A percentile compares a stretch with the other conserved stretches of the same genome.
Conservation (phyloP, 306 rosid genomes). For the Fagus sylvatica region DNA sequence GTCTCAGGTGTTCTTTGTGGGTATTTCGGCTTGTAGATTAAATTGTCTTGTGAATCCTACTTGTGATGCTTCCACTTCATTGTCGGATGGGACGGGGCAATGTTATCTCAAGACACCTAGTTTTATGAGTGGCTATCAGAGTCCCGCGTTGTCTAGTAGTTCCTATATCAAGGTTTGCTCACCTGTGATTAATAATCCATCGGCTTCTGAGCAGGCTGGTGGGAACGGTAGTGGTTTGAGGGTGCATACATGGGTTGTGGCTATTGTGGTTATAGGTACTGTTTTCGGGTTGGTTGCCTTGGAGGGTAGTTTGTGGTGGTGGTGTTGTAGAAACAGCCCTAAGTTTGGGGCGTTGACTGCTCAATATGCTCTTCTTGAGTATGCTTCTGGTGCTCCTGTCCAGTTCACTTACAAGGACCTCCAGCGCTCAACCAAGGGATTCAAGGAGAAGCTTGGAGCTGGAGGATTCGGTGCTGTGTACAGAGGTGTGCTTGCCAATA, state of each 20-base stretch:
- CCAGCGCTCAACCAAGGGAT: slow-evolving; percentile 54
- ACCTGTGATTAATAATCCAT: slow-evolving; percentile 32
- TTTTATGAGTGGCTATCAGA: slow-evolving; percentile 42
- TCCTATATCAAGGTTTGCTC: slow-evolving; percentile 51
- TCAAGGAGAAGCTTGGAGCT: slow-evolving; percentile 49
- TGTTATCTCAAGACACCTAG: slow-evolving; percentile 37
- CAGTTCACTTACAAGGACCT: slow-evolving; percentile 84
- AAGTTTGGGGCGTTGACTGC: slow-evolving; percentile 62
- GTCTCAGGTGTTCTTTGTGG: slow-evolving; percentile 35
- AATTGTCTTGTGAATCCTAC: slow-evolving; percentile 44
- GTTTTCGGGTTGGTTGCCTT: slow-evolving; percentile 49
- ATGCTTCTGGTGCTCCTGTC: slow-evolving; percentile 91
- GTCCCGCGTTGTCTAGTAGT: slow-evolving; percentile 42
- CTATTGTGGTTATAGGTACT: slow-evolving; percentile 48
- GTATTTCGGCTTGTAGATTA: slow-evolving; percentile 42
- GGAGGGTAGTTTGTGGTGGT: slow-evolving; percentile 78
- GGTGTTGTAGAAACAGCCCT: slow-evolving; percentile 64
- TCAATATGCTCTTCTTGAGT: slow-evolving; percentile 86
- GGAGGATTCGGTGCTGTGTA: slow-evolving; percentile 90
- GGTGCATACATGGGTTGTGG: slow-evolving; percentile 53
- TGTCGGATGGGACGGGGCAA: slow-evolving; percentile 46
- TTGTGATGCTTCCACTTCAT: slow-evolving; percentile 48
- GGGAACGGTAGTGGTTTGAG: slow-evolving; percentile 24
- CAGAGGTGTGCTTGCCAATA: slow-evolving; percentile 58
- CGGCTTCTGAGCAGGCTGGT: slow-evolving; percentile 2